A percentile compares a stretch with the other conserved stretches of the same genome.
Evolutionary conservation across 2,329 filamentous ascomycete species (phyloP).

Genomic region (Colletotrichum lindemuthianum): DNA sequence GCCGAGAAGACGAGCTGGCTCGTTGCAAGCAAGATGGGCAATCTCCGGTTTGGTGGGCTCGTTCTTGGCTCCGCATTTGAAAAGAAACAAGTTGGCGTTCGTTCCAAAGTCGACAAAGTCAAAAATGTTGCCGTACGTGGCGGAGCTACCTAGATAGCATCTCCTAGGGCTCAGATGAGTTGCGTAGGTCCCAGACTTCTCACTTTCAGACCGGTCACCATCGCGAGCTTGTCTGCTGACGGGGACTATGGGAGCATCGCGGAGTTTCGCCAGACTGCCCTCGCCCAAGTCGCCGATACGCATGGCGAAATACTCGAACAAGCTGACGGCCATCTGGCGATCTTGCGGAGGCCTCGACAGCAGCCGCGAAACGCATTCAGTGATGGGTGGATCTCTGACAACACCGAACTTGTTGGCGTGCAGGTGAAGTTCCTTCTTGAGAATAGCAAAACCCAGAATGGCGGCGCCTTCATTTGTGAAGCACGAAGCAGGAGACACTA

Average conservation of each 20-base stretch:
- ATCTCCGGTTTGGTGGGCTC: slow-evolving; percentile 91
- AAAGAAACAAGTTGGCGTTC: slow-evolving; percentile 87
- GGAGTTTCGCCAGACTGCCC: slow-evolving; percentile 67
- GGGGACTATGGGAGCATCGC: slow-evolving; percentile 77
- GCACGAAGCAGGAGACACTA: slow-evolving; percentile 80
- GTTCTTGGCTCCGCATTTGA: slow-evolving; percentile 88
- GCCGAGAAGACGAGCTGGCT: slow-evolving; percentile 83
- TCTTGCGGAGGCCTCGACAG: slow-evolving; percentile 77
- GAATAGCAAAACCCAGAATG: slow-evolving; percentile 82
- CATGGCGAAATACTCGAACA: slow-evolving; percentile 87
- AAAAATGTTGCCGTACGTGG: slow-evolving; percentile 86
- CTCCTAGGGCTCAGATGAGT: slow-evolving; percentile 73
- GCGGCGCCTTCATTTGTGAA: slow-evolving; percentile 83
- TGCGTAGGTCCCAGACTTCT: slow-evolving; percentile 43
- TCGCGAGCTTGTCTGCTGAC: slow-evolving; percentile 52
- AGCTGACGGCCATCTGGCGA: slow-evolving; percentile 70
- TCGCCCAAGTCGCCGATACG: slow-evolving; percentile 79
- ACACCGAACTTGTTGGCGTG: slow-evolving; percentile 85
- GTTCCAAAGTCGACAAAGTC: slow-evolving; percentile 95
- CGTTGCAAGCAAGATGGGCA: slow-evolving; percentile 81
- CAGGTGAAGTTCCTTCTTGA: slow-evolving; percentile 78
- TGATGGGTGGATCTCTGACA: slow-evolving; percentile 80
- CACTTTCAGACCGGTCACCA: slow-evolving; percentile 38
- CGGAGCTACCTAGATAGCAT: slow-evolving; percentile 81
- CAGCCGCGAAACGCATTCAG: slow-evolving; percentile 78